These are phyloP conservation scores for Tarenaya hassleriana DNA, from an alignment of 345 rosid species.

Conservation along the genomic window DNA sequence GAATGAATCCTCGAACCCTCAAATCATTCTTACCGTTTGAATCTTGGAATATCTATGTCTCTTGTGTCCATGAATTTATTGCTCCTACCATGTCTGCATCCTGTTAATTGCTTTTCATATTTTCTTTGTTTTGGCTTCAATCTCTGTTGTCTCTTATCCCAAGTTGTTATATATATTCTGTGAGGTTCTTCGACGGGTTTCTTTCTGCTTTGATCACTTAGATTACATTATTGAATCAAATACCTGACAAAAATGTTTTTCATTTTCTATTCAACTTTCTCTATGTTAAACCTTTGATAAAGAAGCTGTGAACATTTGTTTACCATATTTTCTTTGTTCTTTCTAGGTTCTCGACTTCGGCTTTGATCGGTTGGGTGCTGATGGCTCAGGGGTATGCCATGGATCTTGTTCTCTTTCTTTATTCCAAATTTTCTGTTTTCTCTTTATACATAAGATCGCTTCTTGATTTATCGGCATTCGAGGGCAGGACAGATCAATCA, in stretches of 20 bases:
- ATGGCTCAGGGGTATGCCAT: constrained; percentile 57
- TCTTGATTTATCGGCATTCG: constrained; percentile 39
- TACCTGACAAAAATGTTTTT: neutral
- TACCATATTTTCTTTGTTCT: neutral
- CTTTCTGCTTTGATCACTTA: neutral
- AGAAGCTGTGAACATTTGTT: constrained; percentile 3
- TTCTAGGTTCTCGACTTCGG: constrained; percentile 84
- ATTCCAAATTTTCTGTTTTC: constrained; percentile 10
- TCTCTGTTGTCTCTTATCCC: neutral
- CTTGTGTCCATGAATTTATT: neutral
- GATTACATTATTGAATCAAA: neutral
- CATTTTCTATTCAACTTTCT: neutral
- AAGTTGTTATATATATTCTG: neutral
- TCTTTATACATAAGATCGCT: constrained; percentile 17
- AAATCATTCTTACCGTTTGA: neutral
- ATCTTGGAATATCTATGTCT: neutral
- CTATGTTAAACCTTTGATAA: neutral
- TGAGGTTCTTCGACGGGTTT: constrained; percentile 8
- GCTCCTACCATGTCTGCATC: neutral
- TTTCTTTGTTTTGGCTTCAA: neutral
- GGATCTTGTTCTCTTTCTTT: constrained; percentile 11
- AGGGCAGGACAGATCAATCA: constrained; percentile 84
- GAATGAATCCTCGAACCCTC: constrained; percentile 27
- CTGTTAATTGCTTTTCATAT: constrained; percentile 1
- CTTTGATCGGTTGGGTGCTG: constrained; percentile 88